Evolutionary conservation across 352 stramenopile genomes (phyloP).

Genomic region (Elongisporangium prolatum): DNA sequence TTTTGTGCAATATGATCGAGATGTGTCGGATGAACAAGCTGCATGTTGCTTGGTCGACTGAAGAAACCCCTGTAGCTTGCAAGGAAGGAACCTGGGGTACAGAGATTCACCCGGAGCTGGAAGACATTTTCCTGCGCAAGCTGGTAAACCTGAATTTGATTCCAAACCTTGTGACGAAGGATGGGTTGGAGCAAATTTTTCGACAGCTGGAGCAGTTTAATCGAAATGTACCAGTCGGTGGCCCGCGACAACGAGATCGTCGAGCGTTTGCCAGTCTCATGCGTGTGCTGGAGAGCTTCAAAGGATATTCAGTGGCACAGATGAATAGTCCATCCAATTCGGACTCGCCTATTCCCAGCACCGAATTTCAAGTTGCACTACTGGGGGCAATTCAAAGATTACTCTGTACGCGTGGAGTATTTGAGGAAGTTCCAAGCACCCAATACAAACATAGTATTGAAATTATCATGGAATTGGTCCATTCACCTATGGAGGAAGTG

Average conservation of each 20-base stretch:
- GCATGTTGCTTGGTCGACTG: constrained; percentile 82
- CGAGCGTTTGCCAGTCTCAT: constrained; percentile 75
- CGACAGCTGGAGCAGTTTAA: constrained; percentile 86
- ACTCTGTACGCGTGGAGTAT: constrained; percentile 75
- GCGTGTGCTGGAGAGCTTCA: constrained; percentile 83
- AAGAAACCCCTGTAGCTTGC: constrained; percentile 81
- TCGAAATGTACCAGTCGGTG: constrained; percentile 75
- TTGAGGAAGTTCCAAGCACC: constrained; percentile 83
- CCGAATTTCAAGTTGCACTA: constrained; percentile 79
- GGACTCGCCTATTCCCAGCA: constrained; percentile 73
- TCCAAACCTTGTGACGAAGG: constrained; percentile 74
- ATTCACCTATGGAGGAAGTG: constrained; percentile 83
- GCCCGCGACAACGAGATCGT: constrained; percentile 62
- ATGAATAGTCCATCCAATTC: constrained; percentile 78
- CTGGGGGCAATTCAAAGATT: constrained; percentile 76
- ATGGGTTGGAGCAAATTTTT: constrained; percentile 69
- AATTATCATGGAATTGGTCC: constrained; percentile 83
- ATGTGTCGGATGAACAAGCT: constrained; percentile 88
- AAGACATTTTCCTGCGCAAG: constrained; percentile 83
- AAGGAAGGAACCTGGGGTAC: constrained; percentile 84
- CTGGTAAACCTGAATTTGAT: constrained; percentile 75
- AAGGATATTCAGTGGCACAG: constrained; percentile 79
- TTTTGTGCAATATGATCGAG: constrained; percentile 84
- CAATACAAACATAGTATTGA: constrained; percentile 84
- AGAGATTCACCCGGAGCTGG: constrained; percentile 76